Evolutionary conservation across 129 eudicot genomes (phyloP).

Genomic region (Arctium minus): DNA sequence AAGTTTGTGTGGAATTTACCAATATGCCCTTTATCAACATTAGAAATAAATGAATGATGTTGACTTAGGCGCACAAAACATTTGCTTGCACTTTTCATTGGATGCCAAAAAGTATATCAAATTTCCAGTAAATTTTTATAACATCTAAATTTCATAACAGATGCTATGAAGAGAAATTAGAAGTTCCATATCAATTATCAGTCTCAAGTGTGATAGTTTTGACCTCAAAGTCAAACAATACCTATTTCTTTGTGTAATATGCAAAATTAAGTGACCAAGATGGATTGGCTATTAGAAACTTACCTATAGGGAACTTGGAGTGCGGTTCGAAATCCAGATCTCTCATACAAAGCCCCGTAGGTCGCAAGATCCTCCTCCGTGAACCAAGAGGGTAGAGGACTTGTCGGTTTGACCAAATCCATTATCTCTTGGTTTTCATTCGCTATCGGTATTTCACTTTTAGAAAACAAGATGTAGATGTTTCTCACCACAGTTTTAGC

Average conservation of each 20-base stretch:
- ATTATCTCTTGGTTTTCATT: conserved; percentile 27
- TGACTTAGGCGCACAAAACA: neutral
- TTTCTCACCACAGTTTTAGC: conserved; percentile 29
- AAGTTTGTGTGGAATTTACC: neutral
- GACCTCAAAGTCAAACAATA: neutral
- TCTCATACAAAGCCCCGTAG: conserved; percentile 20
- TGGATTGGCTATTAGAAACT: neutral
- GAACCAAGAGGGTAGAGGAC: conserved; percentile 32
- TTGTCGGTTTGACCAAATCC: conserved; percentile 28
- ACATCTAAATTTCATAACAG: neutral
- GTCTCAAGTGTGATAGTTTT: neutral
- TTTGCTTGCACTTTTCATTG: neutral
- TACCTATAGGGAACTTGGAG: conserved; percentile 35
- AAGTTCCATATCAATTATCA: neutral
- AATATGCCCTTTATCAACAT: neutral
- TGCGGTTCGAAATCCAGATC: conserved; percentile 23
- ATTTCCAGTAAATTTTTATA: no score
- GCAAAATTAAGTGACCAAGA: neutral
- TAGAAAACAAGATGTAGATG: conserved; percentile 24
- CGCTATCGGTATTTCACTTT: conserved; percentile 23
- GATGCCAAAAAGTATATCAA: neutral
- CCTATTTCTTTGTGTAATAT: neutral
- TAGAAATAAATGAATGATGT: neutral
- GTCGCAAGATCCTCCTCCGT: conserved; percentile 23
- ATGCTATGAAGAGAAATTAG: neutral